A percentile compares a stretch with the other conserved stretches of the same genome.
Evolutionary conservation across 345 rosid genomes (phyloP).

Genomic region (Crucihimalaya himalaica): DNA sequence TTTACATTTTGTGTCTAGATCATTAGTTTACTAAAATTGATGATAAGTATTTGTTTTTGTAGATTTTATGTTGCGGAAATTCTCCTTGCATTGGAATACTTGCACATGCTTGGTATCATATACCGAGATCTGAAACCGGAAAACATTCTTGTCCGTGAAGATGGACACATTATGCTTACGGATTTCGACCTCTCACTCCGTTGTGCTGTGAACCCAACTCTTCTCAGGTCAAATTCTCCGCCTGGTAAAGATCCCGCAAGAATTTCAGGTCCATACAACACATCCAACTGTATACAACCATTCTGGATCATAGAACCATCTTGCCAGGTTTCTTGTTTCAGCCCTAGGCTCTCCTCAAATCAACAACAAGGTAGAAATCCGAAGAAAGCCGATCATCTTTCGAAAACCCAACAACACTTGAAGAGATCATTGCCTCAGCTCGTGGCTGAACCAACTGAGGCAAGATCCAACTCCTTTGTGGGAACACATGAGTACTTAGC

Average conservation of each 20-base stretch:
- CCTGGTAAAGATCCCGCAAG: conserved; percentile 57
- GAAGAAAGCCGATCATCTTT: conserved; percentile 53
- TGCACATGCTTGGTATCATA: conserved; percentile 97
- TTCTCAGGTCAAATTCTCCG: conserved; percentile 59
- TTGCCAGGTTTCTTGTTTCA: conserved; percentile 86
- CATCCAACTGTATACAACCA: conserved; percentile 77
- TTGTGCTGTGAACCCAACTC: conserved; percentile 89
- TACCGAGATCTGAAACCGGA: conserved; percentile 95
- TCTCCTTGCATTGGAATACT: conserved; percentile 92
- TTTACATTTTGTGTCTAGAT: neutral
- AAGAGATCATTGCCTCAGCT: conserved; percentile 80
- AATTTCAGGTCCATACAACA: conserved; percentile 71
- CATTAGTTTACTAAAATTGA: neutral
- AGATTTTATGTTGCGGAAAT: conserved; percentile 98
- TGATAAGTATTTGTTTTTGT: conserved; percentile 6
- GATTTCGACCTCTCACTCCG: conserved; percentile 94
- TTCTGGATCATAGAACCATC: conserved; percentile 70
- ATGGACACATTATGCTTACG: conserved; percentile 98
- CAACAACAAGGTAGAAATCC: conserved; percentile 60
- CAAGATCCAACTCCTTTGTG: conserved; percentile 93
- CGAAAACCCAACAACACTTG: conserved; percentile 38
- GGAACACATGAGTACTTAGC: conserved; percentile 99
- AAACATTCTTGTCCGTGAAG: conserved; percentile 94
- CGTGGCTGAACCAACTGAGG: conserved; percentile 96
- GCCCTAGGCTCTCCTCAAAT: conserved; percentile 77